These are phyloP conservation scores for Arachis monticola DNA, from an alignment of 331 rosid genomes.

Conservation along the genomic window DNA sequence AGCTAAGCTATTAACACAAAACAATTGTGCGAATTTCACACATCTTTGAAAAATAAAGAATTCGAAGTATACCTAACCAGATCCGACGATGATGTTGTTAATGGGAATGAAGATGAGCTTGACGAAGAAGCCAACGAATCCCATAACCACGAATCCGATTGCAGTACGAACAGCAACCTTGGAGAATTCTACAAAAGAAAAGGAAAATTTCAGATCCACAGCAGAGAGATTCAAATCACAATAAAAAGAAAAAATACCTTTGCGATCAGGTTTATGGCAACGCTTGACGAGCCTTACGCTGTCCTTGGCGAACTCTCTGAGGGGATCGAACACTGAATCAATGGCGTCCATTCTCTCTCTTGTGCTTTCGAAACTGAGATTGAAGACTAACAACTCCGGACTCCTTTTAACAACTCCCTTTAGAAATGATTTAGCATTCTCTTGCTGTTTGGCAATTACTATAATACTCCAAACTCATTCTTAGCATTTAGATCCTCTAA, in stretches of 20 bases:
- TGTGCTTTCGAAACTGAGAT: too few species aligned
- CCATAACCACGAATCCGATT: conserved; percentile 83
- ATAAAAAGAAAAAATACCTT: conserved; percentile 44
- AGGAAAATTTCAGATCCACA: conserved; percentile 8
- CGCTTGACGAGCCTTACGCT: conserved; percentile 78
- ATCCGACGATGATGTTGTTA: conserved; percentile 81
- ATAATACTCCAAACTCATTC: too few species aligned
- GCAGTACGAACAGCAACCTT: conserved; percentile 67
- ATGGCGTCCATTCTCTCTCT: conserved; percentile 48
- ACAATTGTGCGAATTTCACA: neutral
- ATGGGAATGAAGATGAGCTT: conserved; percentile 87
- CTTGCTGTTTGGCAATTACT: too few species aligned
- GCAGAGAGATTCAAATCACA: neutral
- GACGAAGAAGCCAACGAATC: conserved; percentile 81
- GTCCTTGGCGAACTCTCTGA: conserved; percentile 77
- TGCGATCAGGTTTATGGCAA: conserved; percentile 82
- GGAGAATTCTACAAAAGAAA: conserved; percentile 55
- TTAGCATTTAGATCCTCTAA: too few species aligned
- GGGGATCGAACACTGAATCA: conserved; percentile 64
- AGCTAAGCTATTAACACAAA: neutral
- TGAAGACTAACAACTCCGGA: too few species aligned
- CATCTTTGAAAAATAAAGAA: neutral
- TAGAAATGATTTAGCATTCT: too few species aligned
- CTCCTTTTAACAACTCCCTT: too few species aligned
- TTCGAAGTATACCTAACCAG: conserved; percentile 50